Base-by-base conservation (phyloP, 495 filamentous ascomycete species). In the Trichoderma orchidacearum region DNA sequence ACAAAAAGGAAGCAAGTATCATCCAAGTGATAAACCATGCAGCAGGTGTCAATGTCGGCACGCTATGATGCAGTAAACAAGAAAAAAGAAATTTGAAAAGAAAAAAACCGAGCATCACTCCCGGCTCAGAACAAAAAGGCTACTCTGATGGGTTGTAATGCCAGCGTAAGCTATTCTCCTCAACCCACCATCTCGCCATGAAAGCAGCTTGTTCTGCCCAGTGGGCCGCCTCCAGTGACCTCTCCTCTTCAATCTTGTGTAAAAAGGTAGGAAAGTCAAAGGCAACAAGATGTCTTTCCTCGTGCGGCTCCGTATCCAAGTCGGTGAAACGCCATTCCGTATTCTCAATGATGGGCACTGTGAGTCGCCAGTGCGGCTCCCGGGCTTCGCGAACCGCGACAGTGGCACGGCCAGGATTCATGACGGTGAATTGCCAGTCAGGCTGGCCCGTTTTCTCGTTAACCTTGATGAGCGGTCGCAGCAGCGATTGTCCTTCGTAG, bases 401-500 rank as follows among this genome's bases (percentile, higher is more conserved):
- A 54, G 70, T 60, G 0, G 70, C 67, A 17, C 74, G 73, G 11
- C 74, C 74, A 13, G 74, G 68, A 45, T 75, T 76, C 53, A 76
- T 72, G 55, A 76, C 65, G 50, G 64, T 70, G 58, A 76, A 71
- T 34, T 75, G 72, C 65, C 70, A 76, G 31, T 66, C 66, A 53
- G 67, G 62, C 28, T 70, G 67, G 11, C 70, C 63, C 38, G 69
- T 63, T 27, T 68, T 64, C 4, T 59, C 60, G 21, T 63, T 32
- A 6, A 25, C 9, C 27, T 32, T 23, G 51, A 32, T 53, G 41
- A 68, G 61, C 1, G 73, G 70, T 1, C 73, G 68, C 51, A 76
- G 68, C 45, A 76, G 65, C 1, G 72, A 75, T 35, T 76, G 74
- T 29, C 72, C 74, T 60, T 76, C 73, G 57, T 75, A 75, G 34